Evolutionary conservation across 768 basidiomycete genomes (phyloP), one percentile per base, ranked within the genome.

Genomic region (Psilocybe sp.): DNA sequence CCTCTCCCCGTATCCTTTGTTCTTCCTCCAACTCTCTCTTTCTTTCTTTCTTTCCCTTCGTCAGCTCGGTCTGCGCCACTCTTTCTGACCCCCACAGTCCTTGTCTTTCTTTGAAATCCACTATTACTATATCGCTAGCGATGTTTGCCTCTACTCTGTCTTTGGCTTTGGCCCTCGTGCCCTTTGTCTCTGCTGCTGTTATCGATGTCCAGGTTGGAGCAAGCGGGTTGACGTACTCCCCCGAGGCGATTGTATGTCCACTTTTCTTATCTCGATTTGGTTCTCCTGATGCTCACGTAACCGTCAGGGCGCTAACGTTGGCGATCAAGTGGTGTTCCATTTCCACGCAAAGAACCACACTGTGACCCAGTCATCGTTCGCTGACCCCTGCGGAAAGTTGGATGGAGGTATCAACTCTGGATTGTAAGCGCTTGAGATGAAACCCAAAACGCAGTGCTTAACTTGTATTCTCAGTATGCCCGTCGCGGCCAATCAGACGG

Each of bases 281-380:
- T 39, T 43, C 32, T 20, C 39, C 38, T 20, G 19, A 43, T 41
- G 12, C 36, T 14, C 51, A 19, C 44, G 18, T 23, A 31, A 40
- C 23, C 7, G 32, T 47, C 56, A 80, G 79, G 60, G 61, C 49
- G 81, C 80, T 15, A 58, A 68, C 37, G 60, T 68, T 49, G 81
- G 81, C 45, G 82, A 85, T 63, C 77, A 79, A 63, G 80, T 85
- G 42, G 71, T 79, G 51, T 85, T 82, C 70, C 75, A 77, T 52
- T 85, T 83, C 69, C 66, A 77, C 50, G 75, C 78, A 37, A 81
- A 76, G 60, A 82, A 82, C 65, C 77, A 79, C 61, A 76, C 75
- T 8, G 76, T 75, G 34, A 70, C 73, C n/a, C 78, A 79, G 64
- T 76, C 75, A 2, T 69, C 76, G 14, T 78, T 82, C 54, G 69